These are phyloP conservation scores for Magnolia officinalis DNA, from an alignment of 164 flowering plant species.

Conservation along the genomic window DNA sequence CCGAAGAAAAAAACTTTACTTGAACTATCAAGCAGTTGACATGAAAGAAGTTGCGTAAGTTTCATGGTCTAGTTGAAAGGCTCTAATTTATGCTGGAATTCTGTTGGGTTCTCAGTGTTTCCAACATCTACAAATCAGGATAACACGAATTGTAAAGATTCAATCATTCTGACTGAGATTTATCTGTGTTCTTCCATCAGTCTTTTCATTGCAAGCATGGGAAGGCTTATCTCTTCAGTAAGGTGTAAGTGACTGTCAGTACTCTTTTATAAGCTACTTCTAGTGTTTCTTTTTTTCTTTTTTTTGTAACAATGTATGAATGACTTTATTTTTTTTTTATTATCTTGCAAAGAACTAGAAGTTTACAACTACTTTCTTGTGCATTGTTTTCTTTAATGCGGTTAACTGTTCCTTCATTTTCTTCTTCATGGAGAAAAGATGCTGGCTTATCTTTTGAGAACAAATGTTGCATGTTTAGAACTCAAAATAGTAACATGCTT, in stretches of 20 bases:
- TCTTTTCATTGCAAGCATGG: conserved; percentile 75
- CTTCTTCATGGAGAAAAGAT: no score
- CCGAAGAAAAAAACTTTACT: no score
- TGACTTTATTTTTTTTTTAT: no score
- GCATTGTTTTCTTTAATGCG: background rate
- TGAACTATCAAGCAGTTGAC: no score
- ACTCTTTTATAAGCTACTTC: background rate
- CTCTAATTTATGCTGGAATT: conserved; percentile 2
- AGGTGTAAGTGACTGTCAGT: conserved; percentile 56
- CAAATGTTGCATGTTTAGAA: no score
- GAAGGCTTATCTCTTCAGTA: conserved; percentile 76
- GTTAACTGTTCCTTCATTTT: background rate
- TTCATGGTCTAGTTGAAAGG: background rate
- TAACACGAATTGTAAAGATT: conserved; percentile 6
- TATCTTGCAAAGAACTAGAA: no score
- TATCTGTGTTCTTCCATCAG: conserved; percentile 42
- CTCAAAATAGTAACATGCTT: no score
- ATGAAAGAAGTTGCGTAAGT: no score
- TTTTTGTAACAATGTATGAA: no score
- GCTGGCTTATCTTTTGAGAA: no score
- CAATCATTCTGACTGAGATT: conserved; percentile 28
- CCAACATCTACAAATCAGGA: background rate
- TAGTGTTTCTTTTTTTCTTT: background rate
- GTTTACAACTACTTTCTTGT: background rate
- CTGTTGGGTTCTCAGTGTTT: background rate